Conservation (phyloP, 2,329 filamentous ascomycete species). For the Ophiosphaerella narmari region DNA sequence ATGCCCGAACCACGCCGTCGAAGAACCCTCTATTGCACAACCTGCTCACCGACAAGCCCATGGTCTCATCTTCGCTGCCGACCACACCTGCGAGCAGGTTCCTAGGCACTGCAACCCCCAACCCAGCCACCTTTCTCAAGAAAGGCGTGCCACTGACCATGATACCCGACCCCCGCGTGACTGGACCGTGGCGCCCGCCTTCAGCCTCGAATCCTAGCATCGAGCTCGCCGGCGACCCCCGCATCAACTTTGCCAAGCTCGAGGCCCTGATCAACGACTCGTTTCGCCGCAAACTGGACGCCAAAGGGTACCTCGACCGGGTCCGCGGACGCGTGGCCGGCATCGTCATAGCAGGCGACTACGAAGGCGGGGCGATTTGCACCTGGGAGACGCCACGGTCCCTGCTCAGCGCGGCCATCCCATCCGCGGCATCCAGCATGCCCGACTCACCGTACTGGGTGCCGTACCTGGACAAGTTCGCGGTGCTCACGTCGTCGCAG, state of each 20-base stretch:
- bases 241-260: constrained; percentile 81
- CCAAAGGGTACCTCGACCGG: constrained; percentile 79
- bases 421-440: background rate
- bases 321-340: constrained; percentile 82
- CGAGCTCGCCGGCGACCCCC: constrained; percentile 72
- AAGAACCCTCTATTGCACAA: constrained; percentile 94
- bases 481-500: constrained; percentile 84
- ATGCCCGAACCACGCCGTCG: constrained; percentile 62
- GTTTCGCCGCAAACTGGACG: constrained; percentile 82
- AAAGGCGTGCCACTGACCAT: constrained; percentile 87
- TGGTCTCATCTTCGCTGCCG: constrained; percentile 89
- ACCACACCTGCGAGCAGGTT: constrained; percentile 45
- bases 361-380: constrained; percentile 91
- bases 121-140: constrained; percentile 81
- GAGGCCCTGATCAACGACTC: constrained; percentile 91
- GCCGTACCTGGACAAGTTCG: constrained; percentile 97
- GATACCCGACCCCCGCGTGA: constrained; percentile 69
- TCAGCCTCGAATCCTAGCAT: constrained; percentile 64
- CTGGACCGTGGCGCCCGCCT: constrained; percentile 69
- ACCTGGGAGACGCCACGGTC: constrained; percentile 85
- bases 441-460: constrained; percentile 63
- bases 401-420: constrained; percentile 44
- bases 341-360: constrained; percentile 92
- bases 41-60: constrained; percentile 90
- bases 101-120: constrained; percentile 42